A percentile compares a stretch with the other conserved stretches of the same genome.
Conservation (phyloP, 768 basidiomycete species). For the Crepidotus variabilis region DNA sequence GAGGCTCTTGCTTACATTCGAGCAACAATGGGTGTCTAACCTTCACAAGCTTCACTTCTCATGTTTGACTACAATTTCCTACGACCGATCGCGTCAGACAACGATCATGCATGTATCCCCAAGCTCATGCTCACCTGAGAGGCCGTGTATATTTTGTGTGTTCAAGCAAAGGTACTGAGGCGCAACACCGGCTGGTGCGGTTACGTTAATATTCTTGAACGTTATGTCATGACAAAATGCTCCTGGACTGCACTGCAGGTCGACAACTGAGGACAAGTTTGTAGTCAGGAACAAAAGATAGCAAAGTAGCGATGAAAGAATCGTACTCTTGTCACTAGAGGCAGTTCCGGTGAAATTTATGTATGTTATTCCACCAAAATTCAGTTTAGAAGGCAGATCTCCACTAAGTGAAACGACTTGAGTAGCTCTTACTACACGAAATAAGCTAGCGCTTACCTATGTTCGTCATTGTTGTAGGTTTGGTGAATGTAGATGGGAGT, state of each 20-base stretch:
- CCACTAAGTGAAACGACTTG: conserved; percentile 26
- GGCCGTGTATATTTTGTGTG: conserved; percentile 32
- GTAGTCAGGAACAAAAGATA: background rate
- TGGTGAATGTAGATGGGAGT: conserved; percentile 46
- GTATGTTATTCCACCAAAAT: conserved; percentile 44
- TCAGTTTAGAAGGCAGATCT: conserved; percentile 44
- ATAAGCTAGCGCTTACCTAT: conserved; percentile 27
- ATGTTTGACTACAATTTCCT: background rate
- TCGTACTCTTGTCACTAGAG: conserved; percentile 32
- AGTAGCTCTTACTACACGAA: background rate
- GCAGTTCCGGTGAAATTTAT: conserved; percentile 46
- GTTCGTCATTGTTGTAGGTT: conserved; percentile 38
- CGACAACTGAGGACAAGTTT: conserved; percentile 32
- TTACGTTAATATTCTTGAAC: conserved; percentile 38
- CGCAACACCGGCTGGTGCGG: conserved; percentile 30
- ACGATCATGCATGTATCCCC: conserved; percentile 11
- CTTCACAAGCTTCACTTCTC: too few relatives aligned
- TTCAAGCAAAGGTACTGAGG: conserved; percentile 45
- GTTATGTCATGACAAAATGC: conserved; percentile 41
- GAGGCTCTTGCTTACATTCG: too few relatives aligned
- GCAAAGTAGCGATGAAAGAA: background rate
- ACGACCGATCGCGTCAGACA: background rate
- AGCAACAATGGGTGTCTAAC: too few relatives aligned
- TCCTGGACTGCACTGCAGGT: conserved; percentile 46
- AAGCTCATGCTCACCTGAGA: conserved; percentile 27